Conservation (phyloP, 1,284 basidiomycete species). For the Xerocomus nothofagi region DNA sequence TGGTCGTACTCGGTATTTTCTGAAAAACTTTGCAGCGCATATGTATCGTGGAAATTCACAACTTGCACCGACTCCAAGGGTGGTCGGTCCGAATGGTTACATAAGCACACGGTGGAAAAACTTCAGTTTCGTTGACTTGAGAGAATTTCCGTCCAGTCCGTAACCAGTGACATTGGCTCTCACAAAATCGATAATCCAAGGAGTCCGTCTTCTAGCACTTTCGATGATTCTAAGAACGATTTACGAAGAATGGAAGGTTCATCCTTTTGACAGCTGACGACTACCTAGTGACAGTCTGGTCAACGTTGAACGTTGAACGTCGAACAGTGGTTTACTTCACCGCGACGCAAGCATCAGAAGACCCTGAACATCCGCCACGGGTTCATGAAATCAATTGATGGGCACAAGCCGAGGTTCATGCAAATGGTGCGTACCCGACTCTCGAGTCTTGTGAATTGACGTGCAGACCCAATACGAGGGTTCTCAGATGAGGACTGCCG, state of each 20-base stretch:
- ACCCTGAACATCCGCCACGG: constrained; percentile 26
- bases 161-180: constrained; percentile 18
- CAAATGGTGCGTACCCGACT: constrained; percentile 4
- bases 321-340: background rate
- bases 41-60: too few relatives aligned
- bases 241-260: constrained; percentile 24
- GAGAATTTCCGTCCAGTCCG: constrained; percentile 5
- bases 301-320: background rate
- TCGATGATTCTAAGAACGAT: constrained; percentile 19
- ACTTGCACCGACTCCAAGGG: too few relatives aligned
- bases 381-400: constrained; percentile 2
- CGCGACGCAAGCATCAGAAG: constrained; percentile 1
- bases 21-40: too few relatives aligned
- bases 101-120: background rate
- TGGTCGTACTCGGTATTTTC: too few relatives aligned
- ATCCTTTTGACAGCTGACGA: constrained; percentile 1
- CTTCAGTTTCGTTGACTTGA: background rate
- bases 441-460: background rate
- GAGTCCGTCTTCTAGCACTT: constrained; percentile 13
- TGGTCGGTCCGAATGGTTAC: too few relatives aligned
- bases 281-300: constrained; percentile 6
- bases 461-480: background rate
- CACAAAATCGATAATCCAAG: constrained; percentile 23
- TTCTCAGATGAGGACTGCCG: constrained; percentile 1
- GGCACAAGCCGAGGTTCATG: background rate